Percentiles rank a stretch among this genome's conserved stretches.
These are phyloP conservation scores for Primulina huaijiensis DNA, from an alignment of 257 asterid species.

Conservation along the genomic window DNA sequence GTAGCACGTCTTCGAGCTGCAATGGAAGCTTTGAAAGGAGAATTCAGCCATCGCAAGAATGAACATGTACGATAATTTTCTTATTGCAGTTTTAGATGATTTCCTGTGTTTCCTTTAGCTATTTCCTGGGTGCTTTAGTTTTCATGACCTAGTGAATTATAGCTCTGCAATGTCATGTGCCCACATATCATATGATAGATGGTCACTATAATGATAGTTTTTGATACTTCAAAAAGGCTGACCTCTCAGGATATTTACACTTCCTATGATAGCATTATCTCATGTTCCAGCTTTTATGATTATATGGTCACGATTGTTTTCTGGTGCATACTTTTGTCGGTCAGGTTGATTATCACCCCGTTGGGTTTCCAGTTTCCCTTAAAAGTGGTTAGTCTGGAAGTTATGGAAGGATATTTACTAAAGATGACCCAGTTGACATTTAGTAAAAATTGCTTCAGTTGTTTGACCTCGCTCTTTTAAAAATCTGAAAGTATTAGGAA, in stretches of 20 bases:
- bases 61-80: conserved; percentile 55
- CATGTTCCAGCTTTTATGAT: not conserved
- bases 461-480: conserved; percentile 9
- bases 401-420: not conserved
- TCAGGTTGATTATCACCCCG: not conserved
- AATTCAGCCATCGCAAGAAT: conserved; percentile 58
- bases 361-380: not conserved
- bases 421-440: not conserved
- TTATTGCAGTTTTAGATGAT: not conserved
- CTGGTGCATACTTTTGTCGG: not conserved
- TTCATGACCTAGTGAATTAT: not conserved
- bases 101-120: not conserved
- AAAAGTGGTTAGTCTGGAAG: not conserved
- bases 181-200: not conserved
- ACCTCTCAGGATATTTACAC: not conserved
- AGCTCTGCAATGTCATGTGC: not conserved
- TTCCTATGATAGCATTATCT: not conserved
- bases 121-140: not conserved
- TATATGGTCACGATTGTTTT: not conserved
- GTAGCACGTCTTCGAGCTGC: conserved; percentile 89
- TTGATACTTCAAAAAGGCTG: not conserved
- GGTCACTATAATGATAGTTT: not conserved
- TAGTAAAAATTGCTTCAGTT: not conserved
- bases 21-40: conserved; percentile 82
- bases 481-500: conserved; percentile 1